Base-by-base conservation (phyloP, 75 land plant genomes). In the Chamaecyparis obtusa region DNA sequence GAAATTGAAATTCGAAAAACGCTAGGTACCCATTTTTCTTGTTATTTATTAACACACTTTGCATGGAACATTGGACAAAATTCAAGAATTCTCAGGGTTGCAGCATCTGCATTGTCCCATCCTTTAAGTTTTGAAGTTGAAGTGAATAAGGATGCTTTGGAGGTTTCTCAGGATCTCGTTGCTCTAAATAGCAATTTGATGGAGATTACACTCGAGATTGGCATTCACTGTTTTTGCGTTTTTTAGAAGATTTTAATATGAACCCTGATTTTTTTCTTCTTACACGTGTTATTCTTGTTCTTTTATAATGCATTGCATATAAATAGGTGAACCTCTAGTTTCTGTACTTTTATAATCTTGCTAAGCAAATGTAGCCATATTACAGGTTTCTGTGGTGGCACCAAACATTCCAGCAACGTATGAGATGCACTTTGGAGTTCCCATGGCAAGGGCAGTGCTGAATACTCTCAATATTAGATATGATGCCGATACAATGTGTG, bases 371-470 rank as follows among this genome's bases (percentile, higher is more conserved):
- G 64, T 57, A 57, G 24, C 24, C 64, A 21, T 57, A 57, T 57
- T 51, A 41, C 90, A 97, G 99, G 96, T 97, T 86, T 90, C 96
- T 83, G 97, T 84, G 33, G 87, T 97, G 78, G 97, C 99, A 32
- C 97, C 99, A 36, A 95, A 97, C 77, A 78, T 93, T 51, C 96
- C 99, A 80, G 99, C 97, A 79, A 91, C 91, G 87, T 97, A 95
- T 89, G 99, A 97, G 87, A 92, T 97, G 75, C 97, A 97, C 85
- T 97, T 97, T 91, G 99, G 94, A n/a, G 96, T 95, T 30, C 96
- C 99, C 75, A 97, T 97, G 99, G 96, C 94, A 19, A 93, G 97
- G 32, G 99, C 92, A 46, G 90, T 97, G 54, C 94, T 97, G 33
- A 93, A 94, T 84, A 92, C 97, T 1, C 90, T 97, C 21, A 97